Evolutionary conservation across 2,329 filamentous ascomycete genomes (phyloP).

Genomic region (Epichloe aotearoae): DNA sequence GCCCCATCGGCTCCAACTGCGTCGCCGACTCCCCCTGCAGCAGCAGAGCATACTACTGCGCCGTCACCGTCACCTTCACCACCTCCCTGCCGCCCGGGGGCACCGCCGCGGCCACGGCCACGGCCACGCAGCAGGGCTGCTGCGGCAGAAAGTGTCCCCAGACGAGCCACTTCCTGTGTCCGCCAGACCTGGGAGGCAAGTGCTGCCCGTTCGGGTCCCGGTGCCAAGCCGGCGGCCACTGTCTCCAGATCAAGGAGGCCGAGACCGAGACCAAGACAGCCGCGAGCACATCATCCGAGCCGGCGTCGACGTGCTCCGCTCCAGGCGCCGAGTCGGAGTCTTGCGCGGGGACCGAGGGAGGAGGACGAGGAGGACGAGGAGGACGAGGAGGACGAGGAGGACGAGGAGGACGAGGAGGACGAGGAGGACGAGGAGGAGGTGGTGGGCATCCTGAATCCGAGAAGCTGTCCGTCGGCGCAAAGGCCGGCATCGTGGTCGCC

Average conservation of each 20-base stretch:
- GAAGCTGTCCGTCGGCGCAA: slow-evolving; percentile 34
- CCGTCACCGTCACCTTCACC: slow-evolving; percentile 15
- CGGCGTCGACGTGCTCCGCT: slow-evolving; percentile 15
- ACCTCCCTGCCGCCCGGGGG: slow-evolving; percentile 10
- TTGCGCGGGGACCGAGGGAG: slow-evolving; percentile 11
- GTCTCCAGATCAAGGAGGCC: slow-evolving; percentile 17
- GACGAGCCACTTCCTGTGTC: slow-evolving; percentile 32
- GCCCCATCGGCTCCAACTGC: slow-evolving; percentile 29
- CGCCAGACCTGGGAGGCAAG: slow-evolving; percentile 27
- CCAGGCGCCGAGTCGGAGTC: slow-evolving; percentile 23
- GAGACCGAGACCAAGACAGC: slow-evolving; percentile 9
- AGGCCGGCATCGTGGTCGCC: slow-evolving; percentile 43
- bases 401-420: too few species aligned
- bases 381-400: too few species aligned
- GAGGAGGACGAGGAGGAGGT: too few species aligned
- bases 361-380: too few species aligned
- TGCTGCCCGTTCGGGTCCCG: slow-evolving; percentile 35
- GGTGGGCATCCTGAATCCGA: too few species aligned
- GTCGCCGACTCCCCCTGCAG: slow-evolving; percentile 21
- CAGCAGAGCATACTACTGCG: slow-evolving; percentile 21
- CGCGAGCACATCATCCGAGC: not conserved
- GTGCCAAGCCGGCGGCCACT: slow-evolving; percentile 26
- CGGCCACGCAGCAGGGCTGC: slow-evolving; percentile 19
- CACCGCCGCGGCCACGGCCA: not conserved
- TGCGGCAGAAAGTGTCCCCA: slow-evolving; percentile 27